phyloP scores from a whole-genome alignment of 2,329 filamentous ascomycete species.

The Geosmithia flava region DNA sequence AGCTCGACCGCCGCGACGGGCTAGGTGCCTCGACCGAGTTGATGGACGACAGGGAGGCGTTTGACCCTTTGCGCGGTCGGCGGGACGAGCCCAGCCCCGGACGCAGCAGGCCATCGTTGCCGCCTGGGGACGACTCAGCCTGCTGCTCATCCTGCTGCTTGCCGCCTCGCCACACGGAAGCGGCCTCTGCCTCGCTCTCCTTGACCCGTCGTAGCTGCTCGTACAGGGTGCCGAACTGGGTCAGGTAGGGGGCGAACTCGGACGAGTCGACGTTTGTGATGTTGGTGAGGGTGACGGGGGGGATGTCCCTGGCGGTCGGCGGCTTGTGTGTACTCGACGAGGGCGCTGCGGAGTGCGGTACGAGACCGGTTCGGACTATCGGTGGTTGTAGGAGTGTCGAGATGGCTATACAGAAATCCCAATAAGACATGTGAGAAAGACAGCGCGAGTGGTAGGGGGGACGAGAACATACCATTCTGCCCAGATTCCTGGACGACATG shows the following conservation, averaged over 20 bases:
- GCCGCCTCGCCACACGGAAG: conserved; percentile 24
- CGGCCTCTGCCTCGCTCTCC: conserved; percentile 56
- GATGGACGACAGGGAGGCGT: conserved; percentile 34
- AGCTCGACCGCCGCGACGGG: conserved; percentile 29
- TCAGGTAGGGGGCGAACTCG: conserved; percentile 74
- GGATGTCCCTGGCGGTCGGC: conserved; percentile 80
- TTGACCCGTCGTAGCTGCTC: conserved; percentile 80
- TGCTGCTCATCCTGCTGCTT: conserved; percentile 26
- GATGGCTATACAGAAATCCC: conserved; percentile 48
- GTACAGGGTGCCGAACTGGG: conserved; percentile 76
- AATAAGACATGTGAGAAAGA: neutral
- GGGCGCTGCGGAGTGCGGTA: conserved; percentile 64
- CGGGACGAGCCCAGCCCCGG: conserved; percentile 18
- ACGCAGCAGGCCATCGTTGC: conserved; percentile 31
- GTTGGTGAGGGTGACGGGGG: conserved; percentile 82
- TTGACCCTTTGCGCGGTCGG: conserved; percentile 18
- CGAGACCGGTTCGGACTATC: conserved; percentile 76
- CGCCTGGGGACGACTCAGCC: conserved; percentile 13
- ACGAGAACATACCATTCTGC: conserved; percentile 56
- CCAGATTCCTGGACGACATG: conserved; percentile 56
- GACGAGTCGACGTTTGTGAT: conserved; percentile 68
- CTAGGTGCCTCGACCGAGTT: conserved; percentile 34
- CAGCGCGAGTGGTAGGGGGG: too few species aligned
- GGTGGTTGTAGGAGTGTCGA: conserved; percentile 87
- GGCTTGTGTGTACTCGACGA: conserved; percentile 63